phyloP scores from a whole-genome alignment of 495 filamentous ascomycete genomes.

The Xylaria bambusicola region DNA sequence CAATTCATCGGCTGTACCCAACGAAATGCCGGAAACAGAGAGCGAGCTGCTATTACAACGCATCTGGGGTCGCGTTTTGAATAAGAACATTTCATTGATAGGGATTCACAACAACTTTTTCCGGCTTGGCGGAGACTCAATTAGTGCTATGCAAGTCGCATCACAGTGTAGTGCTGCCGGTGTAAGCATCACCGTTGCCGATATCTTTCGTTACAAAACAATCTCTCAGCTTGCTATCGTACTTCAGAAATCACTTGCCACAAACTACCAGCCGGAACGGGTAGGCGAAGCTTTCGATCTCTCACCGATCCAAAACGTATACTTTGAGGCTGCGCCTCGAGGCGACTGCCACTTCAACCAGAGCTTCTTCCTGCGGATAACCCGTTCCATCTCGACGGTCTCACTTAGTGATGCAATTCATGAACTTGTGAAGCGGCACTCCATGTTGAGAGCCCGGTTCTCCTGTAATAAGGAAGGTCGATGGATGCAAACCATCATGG shows the following conservation, averaged over 20 bases:
- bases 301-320: too few relatives aligned
- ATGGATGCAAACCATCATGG: too few relatives aligned
- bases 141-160: conserved; percentile 56
- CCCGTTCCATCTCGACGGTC: too few relatives aligned
- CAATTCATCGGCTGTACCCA: not conserved
- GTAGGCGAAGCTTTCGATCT: too few relatives aligned
- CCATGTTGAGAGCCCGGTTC: too few relatives aligned
- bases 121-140: conserved; percentile 62
- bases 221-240: conserved; percentile 22
- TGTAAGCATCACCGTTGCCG: conserved; percentile 23
- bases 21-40: not conserved
- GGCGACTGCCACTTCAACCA: too few relatives aligned
- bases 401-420: too few relatives aligned
- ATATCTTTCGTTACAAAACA: conserved; percentile 33
- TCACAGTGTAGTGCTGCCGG: conserved; percentile 24
- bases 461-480: too few relatives aligned
- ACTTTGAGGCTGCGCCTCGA: too few relatives aligned
- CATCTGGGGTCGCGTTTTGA: conserved; percentile 19
- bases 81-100: conserved; percentile 32
- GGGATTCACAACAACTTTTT: conserved; percentile 54
- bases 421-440: too few relatives aligned
- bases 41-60: conserved; percentile 13
- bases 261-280: conserved; percentile 30
- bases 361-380: too few relatives aligned
- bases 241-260: conserved; percentile 5